Percentiles rank a stretch among this genome's conserved stretches.
These are phyloP conservation scores for Berberis vulgaris DNA, from an alignment of 164 flowering plant species.

Conservation along the genomic window DNA sequence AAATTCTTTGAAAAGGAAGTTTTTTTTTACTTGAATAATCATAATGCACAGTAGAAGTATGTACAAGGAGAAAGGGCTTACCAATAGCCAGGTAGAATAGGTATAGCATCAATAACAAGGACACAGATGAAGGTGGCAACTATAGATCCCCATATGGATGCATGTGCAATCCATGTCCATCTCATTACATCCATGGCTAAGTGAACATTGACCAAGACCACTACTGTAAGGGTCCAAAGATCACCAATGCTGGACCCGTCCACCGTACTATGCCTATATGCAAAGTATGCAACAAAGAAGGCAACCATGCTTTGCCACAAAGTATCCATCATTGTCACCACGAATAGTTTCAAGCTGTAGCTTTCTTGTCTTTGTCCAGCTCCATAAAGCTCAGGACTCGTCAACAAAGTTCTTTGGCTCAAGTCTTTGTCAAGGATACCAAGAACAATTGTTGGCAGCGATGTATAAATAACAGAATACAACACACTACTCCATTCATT, in stretches of 20 bases:
- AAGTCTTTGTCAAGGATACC: conserved; percentile 90
- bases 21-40: no score
- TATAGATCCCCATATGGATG: conserved; percentile 88
- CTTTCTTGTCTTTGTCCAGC: conserved; percentile 75
- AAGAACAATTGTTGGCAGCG: conserved; percentile 78
- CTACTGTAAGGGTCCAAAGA: conserved; percentile 85
- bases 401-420: conserved; percentile 58
- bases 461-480: conserved; percentile 77
- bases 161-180: conserved; percentile 88
- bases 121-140: conserved; percentile 69
- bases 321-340: conserved; percentile 82
- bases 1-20: no score
- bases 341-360: conserved; percentile 63
- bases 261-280: conserved; percentile 55
- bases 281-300: conserved; percentile 65
- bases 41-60: not conserved
- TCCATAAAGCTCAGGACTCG: conserved; percentile 74
- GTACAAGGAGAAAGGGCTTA: conserved; percentile 23
- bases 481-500: conserved; percentile 90
- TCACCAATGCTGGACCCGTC: conserved; percentile 74
- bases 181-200: conserved; percentile 85
- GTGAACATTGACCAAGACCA: conserved; percentile 79
- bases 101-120: conserved; percentile 64
- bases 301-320: conserved; percentile 82
- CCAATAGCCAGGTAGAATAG: conserved; percentile 68